Conservation (phyloP, 495 filamentous ascomycete genomes). For the Neurospora sp. region DNA sequence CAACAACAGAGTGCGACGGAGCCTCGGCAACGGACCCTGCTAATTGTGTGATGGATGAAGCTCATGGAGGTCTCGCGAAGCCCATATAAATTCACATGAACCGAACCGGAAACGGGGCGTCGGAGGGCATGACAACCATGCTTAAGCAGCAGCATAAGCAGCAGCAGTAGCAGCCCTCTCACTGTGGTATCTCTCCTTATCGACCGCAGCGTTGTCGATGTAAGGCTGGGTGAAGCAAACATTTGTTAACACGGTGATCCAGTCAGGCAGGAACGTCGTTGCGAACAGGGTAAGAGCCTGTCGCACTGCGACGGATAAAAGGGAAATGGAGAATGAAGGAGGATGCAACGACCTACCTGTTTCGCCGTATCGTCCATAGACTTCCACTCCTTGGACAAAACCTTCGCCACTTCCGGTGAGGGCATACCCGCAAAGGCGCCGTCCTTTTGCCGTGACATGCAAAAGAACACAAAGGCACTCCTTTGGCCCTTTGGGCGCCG, state of each 20-base stretch:
- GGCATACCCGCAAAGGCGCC: conserved; percentile 37
- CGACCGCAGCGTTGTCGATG: conserved; percentile 10
- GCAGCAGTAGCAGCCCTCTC: conserved; percentile 6
- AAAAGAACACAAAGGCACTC: conserved; percentile 35
- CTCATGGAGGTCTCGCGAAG: not conserved
- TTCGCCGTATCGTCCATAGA: conserved; percentile 40
- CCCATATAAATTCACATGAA: not conserved
- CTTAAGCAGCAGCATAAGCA: not conserved
- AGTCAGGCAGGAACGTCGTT: not conserved
- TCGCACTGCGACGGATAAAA: not conserved
- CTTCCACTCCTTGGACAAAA: conserved; percentile 46
- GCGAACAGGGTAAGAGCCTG: not conserved
- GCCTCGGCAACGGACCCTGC: not conserved
- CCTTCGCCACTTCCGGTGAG: conserved; percentile 17
- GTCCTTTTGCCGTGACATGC: conserved; percentile 31
- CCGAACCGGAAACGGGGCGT: not conserved
- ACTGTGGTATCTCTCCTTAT: conserved; percentile 12
- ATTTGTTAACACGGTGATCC: conserved; percentile 9
- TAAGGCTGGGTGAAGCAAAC: conserved; percentile 15
- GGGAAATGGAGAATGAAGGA: not conserved
- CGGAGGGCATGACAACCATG: not conserved
- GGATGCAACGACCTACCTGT: conserved; percentile 20
- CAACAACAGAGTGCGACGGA: not conserved
- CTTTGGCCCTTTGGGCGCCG: conserved; percentile 43
- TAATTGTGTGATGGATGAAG: not conserved